Evolutionary conservation across 75 land plant species (phyloP), one percentile per base, ranked within the genome.

Genomic region (Pinus tabuliformis): DNA sequence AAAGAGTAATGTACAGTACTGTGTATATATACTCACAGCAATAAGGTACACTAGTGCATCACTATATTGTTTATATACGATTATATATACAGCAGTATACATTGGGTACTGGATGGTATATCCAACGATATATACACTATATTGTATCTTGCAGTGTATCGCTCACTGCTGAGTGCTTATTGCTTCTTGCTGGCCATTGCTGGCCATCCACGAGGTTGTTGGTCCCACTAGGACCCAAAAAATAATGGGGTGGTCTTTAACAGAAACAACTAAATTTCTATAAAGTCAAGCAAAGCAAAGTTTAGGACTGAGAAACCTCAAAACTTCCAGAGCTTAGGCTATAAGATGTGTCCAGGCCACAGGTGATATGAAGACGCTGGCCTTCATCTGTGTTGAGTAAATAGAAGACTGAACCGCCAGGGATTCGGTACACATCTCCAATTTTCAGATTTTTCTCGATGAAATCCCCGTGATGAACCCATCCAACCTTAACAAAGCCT

Each of bases 401-500:
- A 78, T 92, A 90, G 78, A 92, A 90, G 4, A 86, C 86, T 5
- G 95, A 85, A 2, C 92, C 95, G 6, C 88, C 83, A 14, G 86
- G 79, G 26, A 92, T 78, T 20, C 82, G 65, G 68, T 77, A 88
- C 16, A 92, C 49, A 73, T 92, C 91, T 5, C 92, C 95, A 12
- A 4, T 60, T 78, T 82, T 84, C 83, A 90, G 62, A 1, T 74
- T 12, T 74, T 74, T 78, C 80, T 92, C 88, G 18, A 75, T 77
- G 56, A 86, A 15, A 2, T 79, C 83, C 36, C 77, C 82, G 36
- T 86, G 78, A 77, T 86, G 77, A 21, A 90, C 80, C 75, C 71
- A 83, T 20, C 88, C 89, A 54, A 90, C n/a, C 72, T 28, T 86
- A 33, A 63, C 84, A 33, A 80, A 84, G 11, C 94, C 92, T 92